phyloP scores from a whole-genome alignment of 2,329 filamentous ascomycete species.

The Phaeomoniella chlamydospora region DNA sequence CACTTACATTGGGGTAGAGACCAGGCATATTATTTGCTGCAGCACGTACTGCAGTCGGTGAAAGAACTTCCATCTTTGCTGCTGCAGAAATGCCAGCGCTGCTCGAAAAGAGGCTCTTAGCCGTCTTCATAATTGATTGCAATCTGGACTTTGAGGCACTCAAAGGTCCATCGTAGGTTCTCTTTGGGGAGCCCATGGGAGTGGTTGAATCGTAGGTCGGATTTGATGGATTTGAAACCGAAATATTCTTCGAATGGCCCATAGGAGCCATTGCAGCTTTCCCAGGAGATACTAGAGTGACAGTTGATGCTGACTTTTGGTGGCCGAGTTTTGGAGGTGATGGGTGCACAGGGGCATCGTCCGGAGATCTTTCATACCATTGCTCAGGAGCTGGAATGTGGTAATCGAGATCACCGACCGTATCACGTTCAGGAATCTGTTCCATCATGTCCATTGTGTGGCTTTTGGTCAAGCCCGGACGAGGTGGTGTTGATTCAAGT shows the following conservation, averaged over 20 bases:
- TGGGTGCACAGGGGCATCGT: not conserved
- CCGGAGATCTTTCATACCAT: not conserved
- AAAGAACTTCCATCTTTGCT: slow-evolving; percentile 40
- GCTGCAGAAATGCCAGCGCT: slow-evolving; percentile 46
- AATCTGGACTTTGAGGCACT: slow-evolving; percentile 89
- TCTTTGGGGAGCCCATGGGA: slow-evolving; percentile 40
- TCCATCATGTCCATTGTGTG: slow-evolving; percentile 49
- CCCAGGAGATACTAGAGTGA: slow-evolving; percentile 38
- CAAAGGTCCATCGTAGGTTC: slow-evolving; percentile 58
- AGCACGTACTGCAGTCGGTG: slow-evolving; percentile 20
- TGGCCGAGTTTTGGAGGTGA: slow-evolving; percentile 27
- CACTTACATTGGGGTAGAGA: slow-evolving; percentile 14
- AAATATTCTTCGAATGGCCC: slow-evolving; percentile 40
- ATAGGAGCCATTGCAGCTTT: slow-evolving; percentile 20
- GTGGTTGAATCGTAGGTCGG: slow-evolving; percentile 40
- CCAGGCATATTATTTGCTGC: slow-evolving; percentile 14
- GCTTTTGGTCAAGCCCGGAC: slow-evolving; percentile 42
- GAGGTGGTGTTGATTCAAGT: slow-evolving; percentile 21
- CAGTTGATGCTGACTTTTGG: slow-evolving; percentile 50
- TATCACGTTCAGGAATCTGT: slow-evolving; percentile 34
- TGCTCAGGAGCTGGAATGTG: slow-evolving; percentile 11
- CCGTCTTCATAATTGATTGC: slow-evolving; percentile 78
- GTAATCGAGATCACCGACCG: slow-evolving; percentile 33
- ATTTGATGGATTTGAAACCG: slow-evolving; percentile 47
- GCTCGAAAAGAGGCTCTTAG: slow-evolving; percentile 72